These are phyloP conservation scores for Paramyrothecium roridum DNA, from an alignment of 2,329 filamentous ascomycete species.

Conservation along the genomic window DNA sequence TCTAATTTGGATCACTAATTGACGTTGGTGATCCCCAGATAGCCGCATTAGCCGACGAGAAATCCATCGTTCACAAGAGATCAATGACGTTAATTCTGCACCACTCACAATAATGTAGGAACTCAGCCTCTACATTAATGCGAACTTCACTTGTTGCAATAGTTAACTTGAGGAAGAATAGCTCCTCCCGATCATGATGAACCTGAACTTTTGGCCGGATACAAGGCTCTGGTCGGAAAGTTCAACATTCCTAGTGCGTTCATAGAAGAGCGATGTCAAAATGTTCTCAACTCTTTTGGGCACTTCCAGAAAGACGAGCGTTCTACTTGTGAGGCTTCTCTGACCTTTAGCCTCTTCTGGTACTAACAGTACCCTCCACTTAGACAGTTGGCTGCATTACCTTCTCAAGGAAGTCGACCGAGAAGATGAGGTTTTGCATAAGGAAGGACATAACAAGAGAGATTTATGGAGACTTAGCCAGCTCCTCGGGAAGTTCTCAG, in stretches of 20 bases:
- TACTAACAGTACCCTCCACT: background rate
- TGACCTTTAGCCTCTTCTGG: background rate
- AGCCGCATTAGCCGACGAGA: background rate
- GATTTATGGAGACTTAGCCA: background rate
- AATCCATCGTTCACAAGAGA: background rate
- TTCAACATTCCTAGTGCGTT: background rate
- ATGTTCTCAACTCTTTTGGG: background rate
- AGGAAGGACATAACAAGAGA: background rate
- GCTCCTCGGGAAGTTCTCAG: too few relatives aligned
- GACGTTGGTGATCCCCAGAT: background rate
- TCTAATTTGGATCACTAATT: background rate
- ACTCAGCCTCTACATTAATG: background rate
- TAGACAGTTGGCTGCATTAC: background rate
- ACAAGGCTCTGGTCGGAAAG: background rate
- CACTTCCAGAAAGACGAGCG: background rate
- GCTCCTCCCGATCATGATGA: background rate
- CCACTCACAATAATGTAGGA: background rate
- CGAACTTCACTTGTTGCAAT: background rate
- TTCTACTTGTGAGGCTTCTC: background rate
- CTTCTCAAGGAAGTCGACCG: background rate
- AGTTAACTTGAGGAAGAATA: background rate
- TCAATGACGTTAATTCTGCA: background rate
- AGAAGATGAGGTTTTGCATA: background rate
- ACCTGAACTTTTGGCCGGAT: background rate
- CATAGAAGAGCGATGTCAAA: background rate